phyloP scores from a whole-genome alignment of 495 filamentous ascomycete species.

The Xylaria nigripes region DNA sequence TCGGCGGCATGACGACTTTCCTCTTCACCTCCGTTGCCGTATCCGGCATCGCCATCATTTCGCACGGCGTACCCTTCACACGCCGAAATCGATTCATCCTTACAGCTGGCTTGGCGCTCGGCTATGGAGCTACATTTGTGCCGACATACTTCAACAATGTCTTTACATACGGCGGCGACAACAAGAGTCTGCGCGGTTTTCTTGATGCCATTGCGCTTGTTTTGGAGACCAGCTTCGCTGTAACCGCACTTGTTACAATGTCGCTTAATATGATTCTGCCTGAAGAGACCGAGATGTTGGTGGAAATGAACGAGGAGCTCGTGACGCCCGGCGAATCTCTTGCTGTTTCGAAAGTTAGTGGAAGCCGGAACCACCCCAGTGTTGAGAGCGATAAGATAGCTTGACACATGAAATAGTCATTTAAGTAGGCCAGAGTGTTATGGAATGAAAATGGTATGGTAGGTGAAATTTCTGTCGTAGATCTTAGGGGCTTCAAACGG shows the following conservation, averaged over 20 bases:
- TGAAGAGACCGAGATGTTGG: conserved; percentile 67
- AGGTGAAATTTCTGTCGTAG: too few relatives aligned
- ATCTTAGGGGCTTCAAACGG: too few relatives aligned
- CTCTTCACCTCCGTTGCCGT: conserved; percentile 78
- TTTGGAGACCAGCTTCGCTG: conserved; percentile 69
- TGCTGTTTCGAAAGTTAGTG: not conserved
- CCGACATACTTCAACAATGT: conserved; percentile 68
- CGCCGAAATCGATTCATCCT: conserved; percentile 84
- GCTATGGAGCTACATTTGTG: conserved; percentile 75
- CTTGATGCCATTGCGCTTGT: conserved; percentile 74
- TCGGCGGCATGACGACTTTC: conserved; percentile 93
- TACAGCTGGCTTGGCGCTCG: conserved; percentile 66
- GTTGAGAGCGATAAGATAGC: conserved; percentile 4
- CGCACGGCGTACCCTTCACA: conserved; percentile 63
- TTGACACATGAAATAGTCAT: not conserved
- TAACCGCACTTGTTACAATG: conserved; percentile 64
- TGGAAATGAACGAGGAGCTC: conserved; percentile 26
- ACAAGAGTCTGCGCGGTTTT: conserved; percentile 66
- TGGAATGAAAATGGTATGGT: too few relatives aligned
- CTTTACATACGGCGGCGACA: conserved; percentile 63
- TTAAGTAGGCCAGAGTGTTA: not conserved
- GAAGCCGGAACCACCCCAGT: not conserved
- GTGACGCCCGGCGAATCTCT: conserved; percentile 1
- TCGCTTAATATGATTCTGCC: conserved; percentile 65
- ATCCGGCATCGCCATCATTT: conserved; percentile 79